These are phyloP conservation scores for Backusella macrospora DNA, from an alignment of 192 early-diverging fungal species.

Conservation along the genomic window DNA sequence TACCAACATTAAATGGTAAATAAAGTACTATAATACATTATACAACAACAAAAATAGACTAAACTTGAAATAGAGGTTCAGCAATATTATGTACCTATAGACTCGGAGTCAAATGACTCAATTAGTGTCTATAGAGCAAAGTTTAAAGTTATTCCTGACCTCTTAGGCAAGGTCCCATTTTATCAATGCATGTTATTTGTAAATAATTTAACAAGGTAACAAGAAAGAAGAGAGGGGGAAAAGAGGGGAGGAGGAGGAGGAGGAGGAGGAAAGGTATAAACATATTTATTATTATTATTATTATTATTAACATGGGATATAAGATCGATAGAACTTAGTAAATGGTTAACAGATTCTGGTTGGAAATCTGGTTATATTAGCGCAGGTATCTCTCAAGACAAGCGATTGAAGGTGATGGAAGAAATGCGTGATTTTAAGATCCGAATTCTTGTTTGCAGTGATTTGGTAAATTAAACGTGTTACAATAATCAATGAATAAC, in stretches of 20 bases:
- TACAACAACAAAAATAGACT: too few relatives aligned
- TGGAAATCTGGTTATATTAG: slow-evolving; percentile 56
- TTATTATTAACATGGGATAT: background rate
- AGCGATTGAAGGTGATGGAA: slow-evolving; percentile 52
- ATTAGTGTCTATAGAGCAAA: slow-evolving; percentile 49
- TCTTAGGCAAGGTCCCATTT: slow-evolving; percentile 54
- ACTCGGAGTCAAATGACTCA: slow-evolving; percentile 30
- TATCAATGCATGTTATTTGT: slow-evolving; percentile 66
- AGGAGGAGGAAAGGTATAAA: too few relatives aligned
- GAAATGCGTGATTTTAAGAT: slow-evolving; percentile 56
- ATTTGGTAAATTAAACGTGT: slow-evolving; percentile 46
- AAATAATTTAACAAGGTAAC: slow-evolving; percentile 47
- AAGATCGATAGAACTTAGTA: slow-evolving; percentile 51
- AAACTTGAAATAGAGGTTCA: slow-evolving; percentile 45
- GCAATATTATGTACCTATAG: slow-evolving; percentile 49
- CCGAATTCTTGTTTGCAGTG: slow-evolving; percentile 61
- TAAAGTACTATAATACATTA: too few relatives aligned
- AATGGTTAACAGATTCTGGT: slow-evolving; percentile 51
- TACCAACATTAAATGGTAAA: slow-evolving; percentile 59
- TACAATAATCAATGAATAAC: background rate
- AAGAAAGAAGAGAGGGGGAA: too few relatives aligned
- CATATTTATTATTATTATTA: too few relatives aligned
- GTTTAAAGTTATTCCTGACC: slow-evolving; percentile 44
- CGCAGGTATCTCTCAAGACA: slow-evolving; percentile 48
- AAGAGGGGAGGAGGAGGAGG: too few relatives aligned